A percentile compares a stretch with the other conserved stretches of the same genome.
Conservation (phyloP, 73 alveolate species). For the Tetrahymena malaccensis region DNA sequence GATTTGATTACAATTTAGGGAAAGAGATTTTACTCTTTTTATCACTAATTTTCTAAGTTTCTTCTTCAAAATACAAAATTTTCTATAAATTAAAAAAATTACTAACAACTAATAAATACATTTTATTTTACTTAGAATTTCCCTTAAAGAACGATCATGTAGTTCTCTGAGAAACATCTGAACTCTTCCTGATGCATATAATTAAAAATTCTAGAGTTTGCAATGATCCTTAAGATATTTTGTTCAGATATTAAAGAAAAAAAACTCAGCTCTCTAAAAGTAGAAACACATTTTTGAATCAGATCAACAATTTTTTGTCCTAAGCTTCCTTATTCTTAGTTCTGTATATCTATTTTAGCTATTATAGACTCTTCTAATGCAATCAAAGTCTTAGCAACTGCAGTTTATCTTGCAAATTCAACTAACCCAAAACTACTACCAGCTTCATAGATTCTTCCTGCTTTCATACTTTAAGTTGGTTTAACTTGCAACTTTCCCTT, state of each 20-base stretch:
- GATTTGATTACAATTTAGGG: not conserved
- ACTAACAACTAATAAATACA: not conserved
- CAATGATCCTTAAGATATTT: not conserved
- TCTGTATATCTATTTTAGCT: not conserved
- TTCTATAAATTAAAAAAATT: not conserved
- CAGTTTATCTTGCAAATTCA: not conserved
- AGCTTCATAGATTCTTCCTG: not conserved
- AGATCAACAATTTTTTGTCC: not conserved
- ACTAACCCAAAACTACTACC: not conserved
- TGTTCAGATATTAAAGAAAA: not conserved
- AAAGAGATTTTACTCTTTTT: not conserved
- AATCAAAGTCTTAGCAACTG: not conserved
- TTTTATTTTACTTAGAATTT: not conserved
- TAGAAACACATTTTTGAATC: not conserved
- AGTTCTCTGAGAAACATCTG: not conserved
- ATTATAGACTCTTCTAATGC: not conserved
- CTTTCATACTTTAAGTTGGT: not conserved
- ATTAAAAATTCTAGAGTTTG: not conserved
- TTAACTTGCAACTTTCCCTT: not conserved
- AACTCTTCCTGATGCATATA: not conserved
- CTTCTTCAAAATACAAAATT: not conserved
- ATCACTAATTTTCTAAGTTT: not conserved
- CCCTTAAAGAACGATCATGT: not conserved
- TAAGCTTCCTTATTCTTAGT: not conserved
- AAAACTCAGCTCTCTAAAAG: not conserved